Base-by-base conservation (phyloP, 306 rosid species). In the Vigna unguiculata region DNA sequence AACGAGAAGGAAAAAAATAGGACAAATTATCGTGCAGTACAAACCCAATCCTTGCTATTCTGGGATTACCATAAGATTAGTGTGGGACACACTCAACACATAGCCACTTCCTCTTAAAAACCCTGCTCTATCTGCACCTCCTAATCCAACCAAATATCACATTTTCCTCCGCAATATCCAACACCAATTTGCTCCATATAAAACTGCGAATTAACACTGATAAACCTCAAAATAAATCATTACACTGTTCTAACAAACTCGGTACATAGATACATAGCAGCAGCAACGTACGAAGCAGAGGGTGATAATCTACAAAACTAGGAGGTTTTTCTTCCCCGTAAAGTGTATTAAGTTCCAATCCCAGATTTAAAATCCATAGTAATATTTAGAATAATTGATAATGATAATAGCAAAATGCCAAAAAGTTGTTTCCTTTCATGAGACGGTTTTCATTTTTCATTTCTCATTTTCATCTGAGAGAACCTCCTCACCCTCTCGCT, bases 11-110 rank as follows among this genome's bases (percentile, higher is more conserved):
- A 14, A 57, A 43, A 66, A 70, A 69, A 68, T 67, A 78, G 38
- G 82, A 70, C 82, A 78, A 78, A 70, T 15, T 12, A 34, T 21
- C 2, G 55, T 60, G 9, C 46, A 61, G 82, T 48, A 36, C 72
- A 60, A 6, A 48, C 61, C 57, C 77, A 70, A 78, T n/a, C 17
- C 60, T 69, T 78, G 57, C 82, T 59, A 78, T 78, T 78, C 71
- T 70, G 13, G 77, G 63, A 70, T 71, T 70, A 34, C 65, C 49
- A 60, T 55, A 59, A 78, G 13, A 78, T 60, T 78, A 78, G 72
- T 47, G 82, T 69, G 82, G 77, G 65, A 70, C 82, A 70, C 45
- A 21, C 52, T 45, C 69, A 54, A 61, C 49, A 15, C 57, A 63
- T 65, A 41, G 68, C 67, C 64, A 16, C 75, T 57, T 54, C 60